Base-by-base conservation (phyloP, 495 filamentous ascomycete genomes). In the Acidiella bohemica region DNA sequence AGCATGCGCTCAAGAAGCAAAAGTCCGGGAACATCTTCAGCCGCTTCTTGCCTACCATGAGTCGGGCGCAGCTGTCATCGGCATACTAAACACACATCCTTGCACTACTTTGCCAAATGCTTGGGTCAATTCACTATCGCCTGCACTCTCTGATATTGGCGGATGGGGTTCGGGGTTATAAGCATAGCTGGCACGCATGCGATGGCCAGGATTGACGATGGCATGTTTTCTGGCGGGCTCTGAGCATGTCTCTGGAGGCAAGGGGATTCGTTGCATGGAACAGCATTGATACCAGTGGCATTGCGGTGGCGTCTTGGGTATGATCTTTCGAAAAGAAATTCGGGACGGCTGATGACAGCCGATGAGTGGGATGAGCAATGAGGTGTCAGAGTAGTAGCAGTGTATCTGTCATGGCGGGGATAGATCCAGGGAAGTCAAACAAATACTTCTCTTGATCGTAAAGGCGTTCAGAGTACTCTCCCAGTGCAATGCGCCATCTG, bases 11-110 rank as follows among this genome's bases (percentile, higher is more conserved):
- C 10, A 63, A 62, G 49, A 63, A 60, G 56, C 44, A 45, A 5
- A 59, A 58, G 46, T 50, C 53, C 7, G 32, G 51, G n/a, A 58
- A 53, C 35, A 54, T 63, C 49, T 59, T 61, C 48, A 54, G 51
- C 39, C 43, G 57, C 9, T 54, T 63, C 36, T 55, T 63, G 30
- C 47, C 47, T 10, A 46, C 38, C 14, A 51, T 46, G 43, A 46
- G 36, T 19, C 38, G 55, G 40, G 12, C 34, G 18, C 30, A 48
- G 25, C 12, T 42, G 38, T 23, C 31, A 22, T n/a, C n/a, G n/a
- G n/a, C n/a, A n/a, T n/a, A n/a, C n/a, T n/a, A n/a, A n/a, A n/a
- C n/a, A n/a, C n/a, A n/a, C n/a, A n/a, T n/a, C n/a, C n/a, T n/a
- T n/a, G n/a, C n/a, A n/a, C n/a, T n/a, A n/a, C n/a, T n/a, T n/a